Base-by-base conservation (phyloP, 306 rosid species). In the Cotoneaster glaucophyllus region DNA sequence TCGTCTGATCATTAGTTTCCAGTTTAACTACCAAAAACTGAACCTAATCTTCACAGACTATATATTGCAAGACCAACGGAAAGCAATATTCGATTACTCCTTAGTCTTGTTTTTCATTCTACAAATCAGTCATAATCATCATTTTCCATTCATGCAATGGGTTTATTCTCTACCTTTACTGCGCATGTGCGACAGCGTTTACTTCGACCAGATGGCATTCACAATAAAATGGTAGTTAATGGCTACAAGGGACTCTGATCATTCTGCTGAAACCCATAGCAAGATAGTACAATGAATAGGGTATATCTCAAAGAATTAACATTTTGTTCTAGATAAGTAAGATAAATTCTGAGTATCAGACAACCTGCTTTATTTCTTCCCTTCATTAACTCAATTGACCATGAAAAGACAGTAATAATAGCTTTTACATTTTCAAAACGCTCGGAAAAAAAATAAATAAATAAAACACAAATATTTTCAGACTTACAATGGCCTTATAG, bases 401-500 rank as follows among this genome's bases (percentile, higher is more conserved):
- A 50, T 10, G 13, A 73, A 9, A 57, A 69, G 18, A 0, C n/a
- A 53, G 17, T 13, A 58, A 37, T 32, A 57, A 24, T 82, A 53
- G 19, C 50, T 44, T 71, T 24, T 24, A 66, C 11, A 34, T 2
- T 26, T 25, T 8, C 22, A 44, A 28, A 75, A 80, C n/a, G 53
- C 65, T 11, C 11, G 75, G 39, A 6, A 34, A 34, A 34, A 34
- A 32, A 32, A 0, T 4, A 58, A 24, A n/a, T n/a, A n/a, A n/a
- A n/a, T n/a, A n/a, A 45, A 0, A 6, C 4, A 11, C 22, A 54
- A 22, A 41, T 5, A 21, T 2, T 24, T 39, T 0, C 58, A 77
- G 29, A 84, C 98, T 87, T 83, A 92, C 98, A 82, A 91, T 83
- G 45, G 98, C 96, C 82, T 94, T 94, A 53, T 88, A 94, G 79